phyloP scores from a whole-genome alignment of 257 asterid species.

The Verbascum thapsus region DNA sequence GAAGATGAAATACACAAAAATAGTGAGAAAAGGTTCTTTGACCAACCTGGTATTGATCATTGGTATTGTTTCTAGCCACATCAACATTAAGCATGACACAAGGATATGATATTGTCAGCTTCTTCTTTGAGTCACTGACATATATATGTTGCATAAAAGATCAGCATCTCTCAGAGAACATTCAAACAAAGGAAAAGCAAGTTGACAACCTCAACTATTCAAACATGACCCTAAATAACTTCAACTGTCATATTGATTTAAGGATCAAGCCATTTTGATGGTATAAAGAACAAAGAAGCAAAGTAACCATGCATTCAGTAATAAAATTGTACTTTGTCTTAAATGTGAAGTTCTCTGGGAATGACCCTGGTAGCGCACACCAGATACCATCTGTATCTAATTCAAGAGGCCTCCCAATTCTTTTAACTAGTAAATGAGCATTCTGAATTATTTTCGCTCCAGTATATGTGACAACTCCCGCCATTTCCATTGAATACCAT shows the following conservation, averaged over 20 bases:
- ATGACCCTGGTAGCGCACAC: slow-evolving; percentile 93
- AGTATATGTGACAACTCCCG: slow-evolving; percentile 96
- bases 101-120: slow-evolving; percentile 92
- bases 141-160: slow-evolving; percentile 33
- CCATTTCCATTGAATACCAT: slow-evolving; percentile 99
- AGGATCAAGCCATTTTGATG: slow-evolving; percentile 24
- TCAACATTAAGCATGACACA: slow-evolving; percentile 99
- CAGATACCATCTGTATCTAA: slow-evolving; percentile 99
- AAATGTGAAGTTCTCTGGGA: slow-evolving; percentile 96
- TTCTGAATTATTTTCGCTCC: slow-evolving; percentile 98
- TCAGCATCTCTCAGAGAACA: slow-evolving; percentile 33
- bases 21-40: slow-evolving; percentile 23
- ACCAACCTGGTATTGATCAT: slow-evolving; percentile 94
- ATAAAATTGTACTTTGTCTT: slow-evolving; percentile 62
- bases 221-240: slow-evolving; percentile 21
- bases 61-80: slow-evolving; percentile 94
- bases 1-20: slow-evolving; percentile 15
- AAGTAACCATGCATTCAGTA: slow-evolving; percentile 21
- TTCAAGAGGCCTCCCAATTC: slow-evolving; percentile 98
- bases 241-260: slow-evolving; percentile 22
- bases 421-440: slow-evolving; percentile 93
- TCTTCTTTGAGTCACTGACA: slow-evolving; percentile 77
- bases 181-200: slow-evolving; percentile 23
- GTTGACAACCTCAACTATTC: slow-evolving; percentile 26
- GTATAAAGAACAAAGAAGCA: slow-evolving; percentile 11